Evolutionary conservation across 148 eudicot species (phyloP), one percentile per base, ranked within the genome.

Genomic region (Rhododendron henanense): DNA sequence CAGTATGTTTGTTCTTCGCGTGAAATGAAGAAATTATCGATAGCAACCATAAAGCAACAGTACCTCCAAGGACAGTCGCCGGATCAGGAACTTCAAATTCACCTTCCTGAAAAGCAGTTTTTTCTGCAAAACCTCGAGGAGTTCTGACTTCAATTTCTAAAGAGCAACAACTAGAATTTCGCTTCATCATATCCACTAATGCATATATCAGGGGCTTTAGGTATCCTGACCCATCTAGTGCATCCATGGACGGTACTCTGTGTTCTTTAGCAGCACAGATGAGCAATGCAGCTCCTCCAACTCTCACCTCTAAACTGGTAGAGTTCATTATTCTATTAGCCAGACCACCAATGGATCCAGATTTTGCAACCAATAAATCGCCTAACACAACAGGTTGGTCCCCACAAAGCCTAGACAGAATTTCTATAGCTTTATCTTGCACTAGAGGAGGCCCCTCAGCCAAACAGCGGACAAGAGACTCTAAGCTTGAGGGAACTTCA

Each of bases 31-130:
- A 94, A 65, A 95, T 82, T 79, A 94, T 90, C 39, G 91, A 93
- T 41, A 95, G 90, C 92, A 95, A 85, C 98, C 98, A 95, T 88
- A 94, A 84, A 84, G 94, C 94, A 83, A 91, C 93, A 63, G 94
- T 94, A 86, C 94, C 92, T 82, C 93, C 95, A 84, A 94, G 89
- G 55, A 93, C 89, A 86, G 91, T 91, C 87, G 94, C 94, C 61
- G 95, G 94, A 90, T 94, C 95, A 89, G 92, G 90, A 84, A 92
- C 81, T 73, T 90, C 91, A 89, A 86, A 90, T 25, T 90, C 93
- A 57, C 87, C 92, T 87, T 92, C 94, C 39, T 88, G 90, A 87
- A 94, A 95, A 50, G 92, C 87, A 77, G 92, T 85, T 88, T 89
- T 91, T 31, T 87, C 92, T 44, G 78, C 88, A 81, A 85, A 85